Conservation (phyloP, 164 flowering plant species). For the Aristolochia californica region DNA sequence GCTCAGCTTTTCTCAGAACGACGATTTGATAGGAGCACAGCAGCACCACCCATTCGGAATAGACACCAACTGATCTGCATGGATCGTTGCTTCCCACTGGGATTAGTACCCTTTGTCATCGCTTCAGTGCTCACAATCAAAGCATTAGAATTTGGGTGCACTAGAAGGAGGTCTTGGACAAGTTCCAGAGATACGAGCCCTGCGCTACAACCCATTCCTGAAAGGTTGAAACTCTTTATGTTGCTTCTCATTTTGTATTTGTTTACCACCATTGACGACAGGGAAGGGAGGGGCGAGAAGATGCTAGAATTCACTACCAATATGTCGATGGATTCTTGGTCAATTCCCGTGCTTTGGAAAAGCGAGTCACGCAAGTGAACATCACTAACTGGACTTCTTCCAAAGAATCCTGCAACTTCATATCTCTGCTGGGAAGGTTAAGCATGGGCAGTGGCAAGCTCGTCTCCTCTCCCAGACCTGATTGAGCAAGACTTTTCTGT, state of each 20-base stretch:
- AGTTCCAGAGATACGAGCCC: constrained; percentile 12
- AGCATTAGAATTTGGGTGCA: constrained; percentile 6
- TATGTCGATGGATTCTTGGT: constrained; percentile 13
- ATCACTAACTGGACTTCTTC: constrained; percentile 10
- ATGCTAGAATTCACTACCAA: constrained; percentile 14
- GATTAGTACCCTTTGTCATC: constrained; percentile 28
- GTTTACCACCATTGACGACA: constrained; percentile 17
- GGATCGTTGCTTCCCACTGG: constrained; percentile 8
- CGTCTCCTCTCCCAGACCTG: constrained; percentile 17
- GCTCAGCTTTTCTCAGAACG: constrained; percentile 8
- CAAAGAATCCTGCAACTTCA: constrained; percentile 15
- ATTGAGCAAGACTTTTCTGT: constrained; percentile 11
- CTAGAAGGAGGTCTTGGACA: constrained; percentile 14
- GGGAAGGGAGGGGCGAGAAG: constrained; percentile 15
- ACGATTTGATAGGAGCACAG: constrained; percentile 10
- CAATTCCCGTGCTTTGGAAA: constrained; percentile 6
- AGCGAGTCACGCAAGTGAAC: no score
- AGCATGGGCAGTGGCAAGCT: constrained; percentile 8
- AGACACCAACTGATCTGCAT: constrained; percentile 13
- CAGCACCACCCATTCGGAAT: constrained; percentile 13
- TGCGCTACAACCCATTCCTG: constrained; percentile 24
- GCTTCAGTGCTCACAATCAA: constrained; percentile 14
- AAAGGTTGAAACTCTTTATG: constrained; percentile 14
- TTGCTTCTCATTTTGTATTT: constrained; percentile 17
- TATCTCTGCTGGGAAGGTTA: constrained; percentile 7